Evolutionary conservation across 1,284 basidiomycete species (phyloP).

Genomic region (Thelephora terrestris): DNA sequence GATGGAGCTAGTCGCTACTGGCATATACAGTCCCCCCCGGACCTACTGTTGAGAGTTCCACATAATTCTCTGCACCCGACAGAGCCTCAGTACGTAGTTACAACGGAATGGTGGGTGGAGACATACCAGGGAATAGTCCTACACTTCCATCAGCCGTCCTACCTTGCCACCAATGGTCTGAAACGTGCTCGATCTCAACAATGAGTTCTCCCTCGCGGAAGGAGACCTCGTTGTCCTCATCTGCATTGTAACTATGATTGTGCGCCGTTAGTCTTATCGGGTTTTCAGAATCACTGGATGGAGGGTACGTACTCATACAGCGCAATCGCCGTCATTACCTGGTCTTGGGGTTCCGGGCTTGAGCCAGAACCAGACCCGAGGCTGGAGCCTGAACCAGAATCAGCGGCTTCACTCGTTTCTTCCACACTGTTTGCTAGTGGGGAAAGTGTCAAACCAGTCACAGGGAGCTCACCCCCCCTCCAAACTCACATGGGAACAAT

Average conservation of each 20-base stretch:
- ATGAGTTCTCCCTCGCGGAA: slow-evolving; percentile 79
- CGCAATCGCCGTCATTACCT: slow-evolving; percentile 58
- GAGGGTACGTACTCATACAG: slow-evolving; percentile 58
- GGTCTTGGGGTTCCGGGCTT: slow-evolving; percentile 30
- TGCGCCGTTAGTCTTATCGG: neutral
- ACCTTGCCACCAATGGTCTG: slow-evolving; percentile 89
- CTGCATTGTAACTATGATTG: slow-evolving; percentile 62
- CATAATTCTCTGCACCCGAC: slow-evolving; percentile 6
- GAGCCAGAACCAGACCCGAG: slow-evolving; percentile 24
- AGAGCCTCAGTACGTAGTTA: slow-evolving; percentile 1
- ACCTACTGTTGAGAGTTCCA: slow-evolving; percentile 4
- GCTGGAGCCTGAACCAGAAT: slow-evolving; percentile 22
- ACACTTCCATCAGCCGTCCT: slow-evolving; percentile 46
- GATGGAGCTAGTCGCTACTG: too few relatives aligned
- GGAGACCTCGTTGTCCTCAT: slow-evolving; percentile 82
- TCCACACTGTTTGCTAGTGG: slow-evolving; percentile 72
- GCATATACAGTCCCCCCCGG: too few relatives aligned
- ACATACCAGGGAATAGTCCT: slow-evolving; percentile 80
- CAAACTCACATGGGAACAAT: slow-evolving; percentile 59
- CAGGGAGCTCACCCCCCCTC: neutral
- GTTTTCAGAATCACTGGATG: neutral
- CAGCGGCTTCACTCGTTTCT: slow-evolving; percentile 34
- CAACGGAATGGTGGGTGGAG: slow-evolving; percentile 4
- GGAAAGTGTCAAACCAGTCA: neutral
- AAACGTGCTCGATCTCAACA: slow-evolving; percentile 58